These are phyloP conservation scores for Agaricales sp. DNA, from an alignment of 1,284 basidiomycete genomes.

Conservation along the genomic window DNA sequence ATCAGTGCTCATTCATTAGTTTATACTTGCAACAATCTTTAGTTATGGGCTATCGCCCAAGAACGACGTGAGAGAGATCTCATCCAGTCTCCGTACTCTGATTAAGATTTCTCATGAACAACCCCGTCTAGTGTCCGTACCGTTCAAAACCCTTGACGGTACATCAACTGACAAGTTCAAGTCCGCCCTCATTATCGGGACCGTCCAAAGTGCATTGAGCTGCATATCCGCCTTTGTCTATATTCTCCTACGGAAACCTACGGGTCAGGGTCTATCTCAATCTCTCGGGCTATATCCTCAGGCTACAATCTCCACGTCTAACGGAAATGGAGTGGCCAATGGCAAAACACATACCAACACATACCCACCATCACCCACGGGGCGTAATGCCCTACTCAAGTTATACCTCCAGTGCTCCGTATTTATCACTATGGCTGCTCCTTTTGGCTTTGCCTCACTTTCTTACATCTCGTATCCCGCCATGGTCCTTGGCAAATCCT, in stretches of 20 bases:
- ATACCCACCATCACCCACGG: slow-evolving; percentile 24
- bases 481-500: slow-evolving; percentile 97
- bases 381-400: slow-evolving; percentile 48
- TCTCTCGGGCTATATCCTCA: slow-evolving; percentile 44
- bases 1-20: slow-evolving; percentile 2
- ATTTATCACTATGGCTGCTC: slow-evolving; percentile 86
- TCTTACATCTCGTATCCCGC: slow-evolving; percentile 97
- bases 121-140: slow-evolving; percentile 59
- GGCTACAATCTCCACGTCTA: slow-evolving; percentile 12
- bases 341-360: slow-evolving; percentile 16
- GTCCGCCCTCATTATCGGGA: slow-evolving; percentile 82
- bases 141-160: slow-evolving; percentile 64
- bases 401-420: slow-evolving; percentile 77
- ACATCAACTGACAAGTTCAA: slow-evolving; percentile 69
- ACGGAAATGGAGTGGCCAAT: slow-evolving; percentile 15
- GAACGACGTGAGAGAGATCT: slow-evolving; percentile 61
- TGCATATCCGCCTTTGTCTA: slow-evolving; percentile 74
- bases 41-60: slow-evolving; percentile 89
- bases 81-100: too few species aligned
- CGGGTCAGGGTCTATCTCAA: slow-evolving; percentile 35
- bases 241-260: slow-evolving; percentile 53
- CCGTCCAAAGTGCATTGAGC: slow-evolving; percentile 77
- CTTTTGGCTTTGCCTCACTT: slow-evolving; percentile 91
- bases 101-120: slow-evolving; percentile 6
- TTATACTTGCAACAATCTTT: too few species aligned